Percentiles rank a stretch among this genome's conserved stretches.
Conservation (phyloP, 2,329 filamentous ascomycete species). For the Talaromyces albobiverticillius region DNA sequence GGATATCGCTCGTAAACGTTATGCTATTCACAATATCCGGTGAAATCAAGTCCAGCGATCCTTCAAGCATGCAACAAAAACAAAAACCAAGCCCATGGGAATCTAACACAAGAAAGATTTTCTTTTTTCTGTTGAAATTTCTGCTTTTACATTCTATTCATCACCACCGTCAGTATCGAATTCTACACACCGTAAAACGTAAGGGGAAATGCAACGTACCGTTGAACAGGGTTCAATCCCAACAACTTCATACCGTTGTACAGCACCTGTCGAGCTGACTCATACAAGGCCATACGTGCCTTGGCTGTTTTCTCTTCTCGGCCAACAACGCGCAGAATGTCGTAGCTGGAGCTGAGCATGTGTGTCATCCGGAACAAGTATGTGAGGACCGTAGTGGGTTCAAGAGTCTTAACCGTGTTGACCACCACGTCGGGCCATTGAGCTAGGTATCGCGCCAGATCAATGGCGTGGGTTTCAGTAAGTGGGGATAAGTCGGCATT, state of each 20-base stretch:
- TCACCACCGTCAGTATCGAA: not conserved
- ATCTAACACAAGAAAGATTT: constrained; percentile 5
- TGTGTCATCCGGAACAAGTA: constrained; percentile 68
- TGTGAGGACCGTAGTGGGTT: constrained; percentile 63
- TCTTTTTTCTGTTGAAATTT: not conserved
- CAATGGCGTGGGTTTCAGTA: constrained; percentile 59
- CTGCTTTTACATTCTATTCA: constrained; percentile 1
- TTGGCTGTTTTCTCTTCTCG: constrained; percentile 57
- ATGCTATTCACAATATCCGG: not conserved
- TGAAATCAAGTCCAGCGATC: not conserved
- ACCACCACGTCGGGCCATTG: constrained; percentile 64
- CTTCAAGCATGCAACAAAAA: constrained; percentile 25
- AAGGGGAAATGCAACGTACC: constrained; percentile 32
- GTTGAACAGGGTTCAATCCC: constrained; percentile 63
- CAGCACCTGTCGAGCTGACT: constrained; percentile 60
- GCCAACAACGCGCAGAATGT: constrained; percentile 60
- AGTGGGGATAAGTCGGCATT: constrained; percentile 60
- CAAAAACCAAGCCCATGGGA: constrained; percentile 1
- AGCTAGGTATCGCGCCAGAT: constrained; percentile 60
- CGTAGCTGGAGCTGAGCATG: constrained; percentile 60
- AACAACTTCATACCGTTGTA: constrained; percentile 65
- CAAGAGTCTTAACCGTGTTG: constrained; percentile 64
- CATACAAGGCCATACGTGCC: constrained; percentile 62
- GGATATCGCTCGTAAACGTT: not conserved
- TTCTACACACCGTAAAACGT: not conserved